These are phyloP conservation scores for Amanita muscaria DNA, from an alignment of 768 basidiomycete species.

Conservation along the genomic window DNA sequence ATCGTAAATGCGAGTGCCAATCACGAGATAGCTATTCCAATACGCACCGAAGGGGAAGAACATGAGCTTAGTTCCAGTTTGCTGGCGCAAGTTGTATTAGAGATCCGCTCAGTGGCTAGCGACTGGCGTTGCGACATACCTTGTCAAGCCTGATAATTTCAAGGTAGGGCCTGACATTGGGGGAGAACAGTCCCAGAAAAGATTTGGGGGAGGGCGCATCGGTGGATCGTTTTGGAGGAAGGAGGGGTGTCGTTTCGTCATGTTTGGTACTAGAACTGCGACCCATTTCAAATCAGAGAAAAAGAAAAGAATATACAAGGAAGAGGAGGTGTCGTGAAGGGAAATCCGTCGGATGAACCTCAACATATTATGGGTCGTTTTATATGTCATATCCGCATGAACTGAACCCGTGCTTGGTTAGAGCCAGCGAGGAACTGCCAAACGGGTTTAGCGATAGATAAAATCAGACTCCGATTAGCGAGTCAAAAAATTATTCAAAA, in stretches of 20 bases:
- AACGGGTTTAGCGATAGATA: no score
- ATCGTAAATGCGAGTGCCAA: neutral
- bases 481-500: no score
- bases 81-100: conserved; percentile 19
- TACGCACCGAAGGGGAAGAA: conserved; percentile 44
- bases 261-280: conserved; percentile 4
- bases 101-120: no score
- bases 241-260: conserved; percentile 20
- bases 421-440: no score
- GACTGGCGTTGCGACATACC: conserved; percentile 13
- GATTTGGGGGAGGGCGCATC: conserved; percentile 18
- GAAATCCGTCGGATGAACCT: neutral
- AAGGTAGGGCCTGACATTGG: conserved; percentile 30
- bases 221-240: conserved; percentile 10
- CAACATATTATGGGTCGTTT: neutral
- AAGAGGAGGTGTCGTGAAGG: conserved; percentile 1
- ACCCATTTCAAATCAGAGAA: conserved; percentile 13
- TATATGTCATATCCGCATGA: no score
- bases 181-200: conserved; percentile 21
- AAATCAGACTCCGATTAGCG: no score
- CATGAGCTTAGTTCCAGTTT: conserved; percentile 41
- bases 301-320: neutral
- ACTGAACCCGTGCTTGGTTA: no score
- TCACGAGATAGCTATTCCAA: no score
- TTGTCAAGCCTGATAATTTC: conserved; percentile 45